A percentile compares a stretch with the other conserved stretches of the same genome.
These are phyloP conservation scores for Colletotrichum nymphaeae DNA, from an alignment of 2,329 filamentous ascomycete species.

Conservation along the genomic window DNA sequence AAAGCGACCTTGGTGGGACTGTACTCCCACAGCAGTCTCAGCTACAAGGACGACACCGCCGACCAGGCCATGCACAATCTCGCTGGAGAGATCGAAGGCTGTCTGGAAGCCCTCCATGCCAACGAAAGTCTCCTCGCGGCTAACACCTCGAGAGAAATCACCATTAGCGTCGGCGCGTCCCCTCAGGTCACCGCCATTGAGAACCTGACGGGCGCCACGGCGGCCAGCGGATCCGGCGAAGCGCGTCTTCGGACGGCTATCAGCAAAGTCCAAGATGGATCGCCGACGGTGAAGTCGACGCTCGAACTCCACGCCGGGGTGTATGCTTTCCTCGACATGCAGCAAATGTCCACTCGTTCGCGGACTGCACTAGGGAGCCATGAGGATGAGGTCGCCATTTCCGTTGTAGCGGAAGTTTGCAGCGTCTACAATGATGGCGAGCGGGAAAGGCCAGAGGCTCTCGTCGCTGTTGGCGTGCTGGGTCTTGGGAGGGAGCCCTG, in stretches of 20 bases:
- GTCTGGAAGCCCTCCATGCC: slow-evolving; percentile 38
- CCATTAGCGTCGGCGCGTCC: slow-evolving; percentile 47
- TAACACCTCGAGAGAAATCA: slow-evolving; percentile 33
- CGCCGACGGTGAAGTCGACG: slow-evolving; percentile 23
- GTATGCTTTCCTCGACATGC: slow-evolving; percentile 73
- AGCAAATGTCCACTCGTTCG: slow-evolving; percentile 70
- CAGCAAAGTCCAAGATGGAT: neutral
- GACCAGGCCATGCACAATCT: slow-evolving; percentile 45
- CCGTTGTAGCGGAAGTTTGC: slow-evolving; percentile 69
- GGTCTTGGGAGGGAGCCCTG: slow-evolving; percentile 73
- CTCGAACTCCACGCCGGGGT: slow-evolving; percentile 75
- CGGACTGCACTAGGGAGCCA: slow-evolving; percentile 40
- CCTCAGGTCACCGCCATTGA: slow-evolving; percentile 45
- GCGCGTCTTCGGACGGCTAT: neutral
- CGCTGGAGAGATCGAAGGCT: slow-evolving; percentile 44
- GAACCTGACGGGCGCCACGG: slow-evolving; percentile 36
- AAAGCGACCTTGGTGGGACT: slow-evolving; percentile 39
- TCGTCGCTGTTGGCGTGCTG: slow-evolving; percentile 68
- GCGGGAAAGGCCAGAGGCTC: slow-evolving; percentile 56
- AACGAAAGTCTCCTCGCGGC: slow-evolving; percentile 35
- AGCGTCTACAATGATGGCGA: slow-evolving; percentile 64
- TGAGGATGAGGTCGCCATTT: slow-evolving; percentile 63
- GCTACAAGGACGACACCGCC: slow-evolving; percentile 43
- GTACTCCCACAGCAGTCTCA: slow-evolving; percentile 48
- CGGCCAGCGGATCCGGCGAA: neutral